Base-by-base conservation (phyloP, 371 early-diverging fungal species). In the Mortierella sp. region DNA sequence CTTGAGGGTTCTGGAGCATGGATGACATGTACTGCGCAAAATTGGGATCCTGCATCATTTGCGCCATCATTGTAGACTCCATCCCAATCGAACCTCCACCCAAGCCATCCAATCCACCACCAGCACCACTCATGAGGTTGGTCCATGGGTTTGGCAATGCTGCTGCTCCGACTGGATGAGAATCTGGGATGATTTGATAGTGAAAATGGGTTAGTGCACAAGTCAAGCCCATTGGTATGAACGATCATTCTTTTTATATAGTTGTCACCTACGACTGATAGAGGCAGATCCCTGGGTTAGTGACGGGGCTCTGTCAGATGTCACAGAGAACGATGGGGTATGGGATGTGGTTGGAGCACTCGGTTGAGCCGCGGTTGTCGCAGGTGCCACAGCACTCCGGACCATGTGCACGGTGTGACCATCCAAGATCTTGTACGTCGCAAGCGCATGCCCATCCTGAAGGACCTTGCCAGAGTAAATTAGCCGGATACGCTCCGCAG, bases 391-490 rank as follows among this genome's bases (percentile, higher is more conserved):
- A 21, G 80, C 79, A 28, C 93, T 89, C 39, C 86, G 87, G 5
- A 96, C 94, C 90, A 96, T 86, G 56, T 96, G 96, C 2, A 96
- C 84, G 18, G 93, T 93, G 64, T 86, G 83, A 2, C 89, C 92
- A 34, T 91, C 90, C 0, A 82, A 82, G 23, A 98, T 82, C 67
- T 95, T 96, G 83, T 93, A 95, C 13, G 80, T 81, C 10, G 78
- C 71, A 10, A 98, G 69, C 1, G 82, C 82, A 43, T 96, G 95
- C n/a, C 78, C 83, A 78, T 98, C 97, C 84, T 98, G 97, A 43
- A 98, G 87, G 13, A 98, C 95, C 56, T 90, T 86, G 3, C 98
- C 98, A 18, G 96, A 90, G 70, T 86, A 98, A 69, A 98, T 97
- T 54, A 98, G 87, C 27, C 96, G 87, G 76, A 94, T 94, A 56